Base-by-base conservation (phyloP, 805 yeast genomes). In the Starmerella etchellsii region DNA sequence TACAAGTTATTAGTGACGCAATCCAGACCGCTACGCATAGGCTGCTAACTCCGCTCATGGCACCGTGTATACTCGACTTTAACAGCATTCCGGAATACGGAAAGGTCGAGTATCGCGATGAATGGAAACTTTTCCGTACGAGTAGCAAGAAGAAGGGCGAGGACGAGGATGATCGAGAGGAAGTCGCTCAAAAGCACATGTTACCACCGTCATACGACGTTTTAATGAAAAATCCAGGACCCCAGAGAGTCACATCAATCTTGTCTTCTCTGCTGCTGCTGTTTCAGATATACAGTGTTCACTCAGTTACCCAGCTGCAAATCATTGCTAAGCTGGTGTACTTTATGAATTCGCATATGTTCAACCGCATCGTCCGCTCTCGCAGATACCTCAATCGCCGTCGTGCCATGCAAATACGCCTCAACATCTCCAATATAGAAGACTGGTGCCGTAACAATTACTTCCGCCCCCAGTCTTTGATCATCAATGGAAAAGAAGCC, bases 201-300 rank as follows among this genome's bases (percentile, higher is more conserved):
- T 78, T 78, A 48, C 97, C 97, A 4, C 97, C 97, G 2, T 66
- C 88, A 0, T 36, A 42, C 31, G 73, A 81, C 18, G 68, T 73
- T 35, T 80, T 81, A 43, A 79, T 83, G 54, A 76, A 81, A 69
- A 76, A 75, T 55, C 95, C 95, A 3, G 83, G 96, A 0, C 98
- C 98, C 0, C 66, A 87, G 39, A 77, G 75, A 50, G 70, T 87
- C 39, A 75, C 87, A 21, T 94, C 91, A 52, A 79, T 87, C 1
- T 68, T 91, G 44, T 93, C 94, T 24, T 95, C 97, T 0, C 67
- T 93, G 39, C 69, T 84, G 33, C 84, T 87, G 53, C 88, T 91
- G 2, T 67, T 87, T 53, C 84, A 81, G 41, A 62, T 88, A 30
- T 93, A 81, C 58, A 73, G 78, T 48, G 81, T 84, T 7, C 88